Conservation (phyloP, 2,329 filamentous ascomycete species). For the Penicillium brasilianum region DNA sequence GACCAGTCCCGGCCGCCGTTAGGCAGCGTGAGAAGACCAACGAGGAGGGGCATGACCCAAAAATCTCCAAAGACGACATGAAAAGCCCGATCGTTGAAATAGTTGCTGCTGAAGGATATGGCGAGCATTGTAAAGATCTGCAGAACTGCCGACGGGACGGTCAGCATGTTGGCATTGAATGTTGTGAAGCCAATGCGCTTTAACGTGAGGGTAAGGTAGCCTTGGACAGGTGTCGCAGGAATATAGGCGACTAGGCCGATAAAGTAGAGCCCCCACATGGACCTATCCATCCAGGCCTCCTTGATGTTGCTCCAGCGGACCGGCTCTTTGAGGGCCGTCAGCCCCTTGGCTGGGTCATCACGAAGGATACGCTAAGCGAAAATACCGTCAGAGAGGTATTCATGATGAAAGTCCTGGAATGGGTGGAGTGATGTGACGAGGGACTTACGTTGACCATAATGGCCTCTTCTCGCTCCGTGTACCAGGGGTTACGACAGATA, state of each 20-base stretch:
- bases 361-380: slow-evolving; percentile 50
- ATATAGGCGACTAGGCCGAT: slow-evolving; percentile 48
- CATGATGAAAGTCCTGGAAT: background rate
- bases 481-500: slow-evolving; percentile 65
- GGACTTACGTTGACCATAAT: slow-evolving; percentile 63
- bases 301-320: slow-evolving; percentile 31
- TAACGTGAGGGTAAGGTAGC: slow-evolving; percentile 42
- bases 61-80: slow-evolving; percentile 58
- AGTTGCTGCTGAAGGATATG: slow-evolving; percentile 57
- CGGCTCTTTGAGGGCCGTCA: slow-evolving; percentile 62
- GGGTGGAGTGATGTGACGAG: background rate
- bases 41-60: slow-evolving; percentile 58
- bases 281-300: slow-evolving; percentile 53
- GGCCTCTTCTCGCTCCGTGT: slow-evolving; percentile 66
- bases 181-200: slow-evolving; percentile 60
- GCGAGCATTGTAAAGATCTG: slow-evolving; percentile 60
- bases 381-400: background rate
- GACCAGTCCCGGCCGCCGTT: slow-evolving; percentile 32
- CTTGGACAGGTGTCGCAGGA: slow-evolving; percentile 32
- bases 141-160: slow-evolving; percentile 59
- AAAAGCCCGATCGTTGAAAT: slow-evolving; percentile 59
- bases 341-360: slow-evolving; percentile 59
- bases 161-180: slow-evolving; percentile 52
- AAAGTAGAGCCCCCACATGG: slow-evolving; percentile 60
- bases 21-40: slow-evolving; percentile 55